These are phyloP conservation scores for Tetraselmis striata DNA, from an alignment of 139 green algal species.

Conservation along the genomic window DNA sequence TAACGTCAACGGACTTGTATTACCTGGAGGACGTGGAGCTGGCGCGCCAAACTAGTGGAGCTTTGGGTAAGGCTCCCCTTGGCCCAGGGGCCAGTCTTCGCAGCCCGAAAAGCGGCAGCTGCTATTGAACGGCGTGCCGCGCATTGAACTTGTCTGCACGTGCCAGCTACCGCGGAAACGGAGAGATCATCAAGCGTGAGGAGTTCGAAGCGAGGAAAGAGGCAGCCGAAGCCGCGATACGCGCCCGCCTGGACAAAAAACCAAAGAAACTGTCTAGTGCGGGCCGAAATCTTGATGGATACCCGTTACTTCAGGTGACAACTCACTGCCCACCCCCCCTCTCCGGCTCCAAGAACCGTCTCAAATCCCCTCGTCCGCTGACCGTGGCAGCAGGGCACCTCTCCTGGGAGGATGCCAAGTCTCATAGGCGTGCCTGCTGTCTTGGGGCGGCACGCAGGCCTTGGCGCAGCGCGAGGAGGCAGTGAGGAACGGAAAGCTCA, in stretches of 20 bases:
- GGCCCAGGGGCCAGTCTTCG: not conserved
- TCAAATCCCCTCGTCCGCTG: not conserved
- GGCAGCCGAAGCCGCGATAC: conserved; percentile 50
- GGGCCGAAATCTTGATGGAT: conserved; percentile 60
- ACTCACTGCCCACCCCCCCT: not conserved
- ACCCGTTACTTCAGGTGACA: conserved; percentile 62
- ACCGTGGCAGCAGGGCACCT: conserved; percentile 20
- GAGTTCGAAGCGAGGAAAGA: conserved; percentile 81
- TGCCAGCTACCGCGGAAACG: conserved; percentile 73
- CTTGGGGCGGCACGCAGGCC: conserved; percentile 60
- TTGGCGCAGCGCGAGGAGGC: conserved; percentile 68
- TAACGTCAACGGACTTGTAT: conserved; percentile 74
- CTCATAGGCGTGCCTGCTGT: not conserved
- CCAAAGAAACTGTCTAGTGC: conserved; percentile 64
- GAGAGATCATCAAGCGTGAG: conserved; percentile 76
- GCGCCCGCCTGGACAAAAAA: conserved; percentile 62
- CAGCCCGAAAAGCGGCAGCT: not conserved
- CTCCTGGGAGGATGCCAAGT: conserved; percentile 58
- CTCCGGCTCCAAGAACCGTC: not conserved
- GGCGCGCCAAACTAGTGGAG: conserved; percentile 72
- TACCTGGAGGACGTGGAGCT: conserved; percentile 78
- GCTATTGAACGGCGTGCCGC: not conserved
- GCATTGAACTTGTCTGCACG: too few relatives aligned
- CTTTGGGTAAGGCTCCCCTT: conserved; percentile 52
- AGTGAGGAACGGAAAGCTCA: conserved; percentile 76